Base-by-base conservation (phyloP, 305 asterid species). In the Fraxinus nigra region DNA sequence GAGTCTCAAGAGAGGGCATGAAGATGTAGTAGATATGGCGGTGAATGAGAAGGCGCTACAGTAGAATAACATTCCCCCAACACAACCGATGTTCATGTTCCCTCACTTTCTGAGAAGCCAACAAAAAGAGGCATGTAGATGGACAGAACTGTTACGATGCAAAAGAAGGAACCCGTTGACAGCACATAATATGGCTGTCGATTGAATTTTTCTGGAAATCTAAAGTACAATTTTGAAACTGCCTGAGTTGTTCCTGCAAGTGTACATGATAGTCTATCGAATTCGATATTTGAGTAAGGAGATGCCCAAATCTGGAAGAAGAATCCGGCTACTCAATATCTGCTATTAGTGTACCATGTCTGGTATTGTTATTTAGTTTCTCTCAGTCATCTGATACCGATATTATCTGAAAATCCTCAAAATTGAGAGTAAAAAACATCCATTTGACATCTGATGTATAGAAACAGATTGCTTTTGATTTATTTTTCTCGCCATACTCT, bases 101-200 rank as follows among this genome's bases (percentile, higher is more conserved):
- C 77, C 51, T 74, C 85, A 67, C 37, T 81, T 82, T 74, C 84
- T 77, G 91, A 83, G 63, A 81, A 78, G 82, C 37, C 78, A 54
- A 80, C 30, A 88, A 89, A 85, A 90, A 77, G 88, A 88, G 90
- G 79, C 84, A 87, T 5, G 59, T 32, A 63, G 83, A 84, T 79
- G 85, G 76, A 46, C 81, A 72, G 24, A 78, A 56, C 28, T 34
- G 26, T 56, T 65, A 77, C 24, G 20, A 77, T 85, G 75, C 33
- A 40, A 72, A 74, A 77, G 67, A 83, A 37, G 0, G 73, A 79
- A 38, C 48, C 85, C 48, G 82, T 75, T 56, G 79, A 77, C 81
- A 32, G 70, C 75, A 10, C 86, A 81, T 43, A 63, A 37, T 75
- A 83, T 80, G 76, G 35, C 5, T 32, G 34, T 32, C 34, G 0